phyloP scores from a whole-genome alignment of 106 monocot species.

The Alisma plantagoaquatica region DNA sequence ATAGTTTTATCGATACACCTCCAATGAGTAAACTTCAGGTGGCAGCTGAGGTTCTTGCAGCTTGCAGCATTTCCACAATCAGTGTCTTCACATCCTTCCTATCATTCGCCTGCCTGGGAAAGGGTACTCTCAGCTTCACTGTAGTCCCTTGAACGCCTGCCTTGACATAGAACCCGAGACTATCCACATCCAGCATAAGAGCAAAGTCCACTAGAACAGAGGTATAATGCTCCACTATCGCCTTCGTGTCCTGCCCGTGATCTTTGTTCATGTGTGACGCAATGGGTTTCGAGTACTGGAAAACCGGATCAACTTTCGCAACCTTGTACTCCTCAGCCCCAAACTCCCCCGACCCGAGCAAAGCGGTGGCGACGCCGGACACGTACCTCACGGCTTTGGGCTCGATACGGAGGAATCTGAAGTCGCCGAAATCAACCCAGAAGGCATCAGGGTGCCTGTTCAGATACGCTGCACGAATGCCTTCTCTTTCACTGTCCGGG shows the following conservation, averaged over 20 bases:
- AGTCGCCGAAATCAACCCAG: conserved; percentile 98
- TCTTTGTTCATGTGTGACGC: conserved; percentile 88
- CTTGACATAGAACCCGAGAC: conserved; percentile 98
- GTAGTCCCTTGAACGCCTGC: conserved; percentile 58
- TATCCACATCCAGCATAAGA: conserved; percentile 83
- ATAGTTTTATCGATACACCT: too few relatives aligned
- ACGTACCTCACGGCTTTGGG: conserved; percentile 71
- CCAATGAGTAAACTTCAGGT: conserved; percentile 3
- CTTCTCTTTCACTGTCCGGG: conserved; percentile 44
- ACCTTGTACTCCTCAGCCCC: conserved; percentile 57
- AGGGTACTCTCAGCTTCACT: conserved; percentile 85
- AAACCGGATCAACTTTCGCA: conserved; percentile 78
- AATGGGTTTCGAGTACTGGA: conserved; percentile 75
- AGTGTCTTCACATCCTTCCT: conserved; percentile 96
- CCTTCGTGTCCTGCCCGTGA: conserved; percentile 81
- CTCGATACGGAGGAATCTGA: conserved; percentile 63
- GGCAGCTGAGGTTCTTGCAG: conserved; percentile 52
- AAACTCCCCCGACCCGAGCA: conserved; percentile 82
- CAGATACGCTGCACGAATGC: conserved; percentile 49
- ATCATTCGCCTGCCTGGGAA: conserved; percentile 72
- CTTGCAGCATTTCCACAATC: conserved; percentile 92
- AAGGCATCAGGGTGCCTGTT: conserved; percentile 81
- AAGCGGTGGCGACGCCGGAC: conserved; percentile 88
- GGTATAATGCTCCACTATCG: conserved; percentile 69
- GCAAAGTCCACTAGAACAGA: conserved; percentile 87